Evolutionary conservation across 495 filamentous ascomycete species (phyloP).

Genomic region (Podospora conica): DNA sequence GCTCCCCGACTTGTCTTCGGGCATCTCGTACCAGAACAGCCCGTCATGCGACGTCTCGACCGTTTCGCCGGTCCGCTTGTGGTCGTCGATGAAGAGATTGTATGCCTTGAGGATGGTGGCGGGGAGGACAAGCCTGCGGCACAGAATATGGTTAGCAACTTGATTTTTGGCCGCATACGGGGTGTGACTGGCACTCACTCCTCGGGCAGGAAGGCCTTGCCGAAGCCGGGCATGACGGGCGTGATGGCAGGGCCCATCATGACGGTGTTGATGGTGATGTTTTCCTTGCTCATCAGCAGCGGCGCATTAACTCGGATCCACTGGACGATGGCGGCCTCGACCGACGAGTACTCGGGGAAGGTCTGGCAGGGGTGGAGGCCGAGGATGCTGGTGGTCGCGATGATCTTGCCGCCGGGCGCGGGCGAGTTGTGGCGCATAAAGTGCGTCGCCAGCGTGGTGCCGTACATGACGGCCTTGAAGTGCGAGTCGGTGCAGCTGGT

Average conservation of each 20-base stretch:
- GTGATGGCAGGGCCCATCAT: conserved; percentile 32
- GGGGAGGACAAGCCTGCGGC: conserved; percentile 26
- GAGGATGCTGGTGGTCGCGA: conserved; percentile 32
- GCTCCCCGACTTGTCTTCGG: conserved; percentile 26
- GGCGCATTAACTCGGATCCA: conserved; percentile 28
- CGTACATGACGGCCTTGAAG: conserved; percentile 36
- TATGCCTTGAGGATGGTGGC: conserved; percentile 24
- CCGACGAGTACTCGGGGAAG: conserved; percentile 36
- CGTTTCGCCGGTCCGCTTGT: conserved; percentile 23
- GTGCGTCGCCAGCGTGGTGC: conserved; percentile 36
- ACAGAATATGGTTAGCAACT: too few relatives aligned
- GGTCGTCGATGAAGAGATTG: conserved; percentile 31
- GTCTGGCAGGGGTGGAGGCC: conserved; percentile 32
- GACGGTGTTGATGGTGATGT: conserved; percentile 36
- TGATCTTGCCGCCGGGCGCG: conserved; percentile 35
- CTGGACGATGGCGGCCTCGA: conserved; percentile 36
- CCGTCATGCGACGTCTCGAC: conserved; percentile 32
- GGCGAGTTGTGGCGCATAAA: conserved; percentile 42
- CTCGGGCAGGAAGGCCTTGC: conserved; percentile 29
- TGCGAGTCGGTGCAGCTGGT: conserved; percentile 33
- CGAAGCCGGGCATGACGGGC: conserved; percentile 31
- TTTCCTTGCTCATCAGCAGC: conserved; percentile 37
- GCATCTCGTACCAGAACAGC: conserved; percentile 24
- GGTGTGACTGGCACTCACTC: too few relatives aligned
- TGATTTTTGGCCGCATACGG: too few relatives aligned